A percentile compares a stretch with the other conserved stretches of the same genome.
Conservation (phyloP, 116 monocot species). For the Zostera marina region DNA sequence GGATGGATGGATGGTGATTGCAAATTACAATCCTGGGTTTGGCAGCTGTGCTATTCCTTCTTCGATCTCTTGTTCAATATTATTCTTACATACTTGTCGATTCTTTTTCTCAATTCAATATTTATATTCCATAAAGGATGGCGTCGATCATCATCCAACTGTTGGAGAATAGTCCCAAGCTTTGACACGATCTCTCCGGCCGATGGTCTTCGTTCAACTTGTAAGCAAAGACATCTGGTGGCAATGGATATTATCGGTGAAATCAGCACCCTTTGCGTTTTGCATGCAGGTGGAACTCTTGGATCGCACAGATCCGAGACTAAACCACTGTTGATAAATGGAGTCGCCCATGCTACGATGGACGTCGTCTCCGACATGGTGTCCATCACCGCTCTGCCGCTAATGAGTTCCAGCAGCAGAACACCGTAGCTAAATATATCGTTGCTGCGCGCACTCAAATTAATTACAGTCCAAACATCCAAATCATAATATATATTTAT, state of each 20-base stretch:
- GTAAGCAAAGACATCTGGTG: constrained; percentile 33
- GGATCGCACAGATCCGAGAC: constrained; percentile 17
- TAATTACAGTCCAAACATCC: too few species aligned
- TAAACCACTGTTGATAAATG: constrained; percentile 10
- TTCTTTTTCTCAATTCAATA: constrained; percentile 1
- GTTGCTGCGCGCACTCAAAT: constrained; percentile 6
- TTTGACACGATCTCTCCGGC: constrained; percentile 57
- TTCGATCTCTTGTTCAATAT: background rate
- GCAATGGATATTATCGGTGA: constrained; percentile 25
- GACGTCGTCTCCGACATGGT: constrained; percentile 18
- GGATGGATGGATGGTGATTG: constrained; percentile 5
- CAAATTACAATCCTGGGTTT: constrained; percentile 10
- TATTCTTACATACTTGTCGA: background rate
- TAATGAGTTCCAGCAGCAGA: constrained; percentile 43
- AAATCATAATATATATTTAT: too few species aligned
- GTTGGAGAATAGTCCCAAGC: constrained; percentile 7
- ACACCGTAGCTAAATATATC: constrained; percentile 70
- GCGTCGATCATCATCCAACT: background rate
- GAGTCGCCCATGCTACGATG: constrained; percentile 39
- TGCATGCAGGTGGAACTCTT: constrained; percentile 8
- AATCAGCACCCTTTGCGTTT: constrained; percentile 3
- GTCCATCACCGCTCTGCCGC: constrained; percentile 33
- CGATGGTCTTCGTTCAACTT: constrained; percentile 24
- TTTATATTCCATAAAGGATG: too few species aligned
- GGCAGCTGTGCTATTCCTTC: constrained; percentile 1